A percentile compares a stretch with the other conserved stretches of the same genome.
Evolutionary conservation across 805 yeast genomes (phyloP).

Genomic region (Myxozyma neotropica): DNA sequence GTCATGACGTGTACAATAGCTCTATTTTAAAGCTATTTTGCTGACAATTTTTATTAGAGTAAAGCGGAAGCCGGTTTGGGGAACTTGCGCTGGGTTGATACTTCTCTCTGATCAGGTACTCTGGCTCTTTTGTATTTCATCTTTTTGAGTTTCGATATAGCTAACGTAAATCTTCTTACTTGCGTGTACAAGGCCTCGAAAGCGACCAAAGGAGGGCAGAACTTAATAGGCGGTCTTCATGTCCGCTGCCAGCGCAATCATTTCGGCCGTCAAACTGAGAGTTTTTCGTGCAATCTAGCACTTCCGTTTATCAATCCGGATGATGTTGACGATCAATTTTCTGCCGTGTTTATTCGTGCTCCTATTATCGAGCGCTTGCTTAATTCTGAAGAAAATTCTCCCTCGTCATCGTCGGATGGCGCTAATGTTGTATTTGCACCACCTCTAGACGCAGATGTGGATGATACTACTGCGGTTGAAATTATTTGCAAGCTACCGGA

Average conservation of each 20-base stretch:
- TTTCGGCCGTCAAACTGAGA: constrained; percentile 75
- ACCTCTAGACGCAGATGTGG: constrained; percentile 22
- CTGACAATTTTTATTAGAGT: constrained; percentile 9
- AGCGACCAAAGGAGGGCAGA: constrained; percentile 51
- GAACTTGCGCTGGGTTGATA: constrained; percentile 84
- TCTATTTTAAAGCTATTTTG: too few relatives aligned
- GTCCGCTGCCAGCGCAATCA: constrained; percentile 71
- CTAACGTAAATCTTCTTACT: neutral
- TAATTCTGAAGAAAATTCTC: neutral
- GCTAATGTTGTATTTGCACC: constrained; percentile 30
- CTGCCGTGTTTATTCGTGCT: constrained; percentile 68
- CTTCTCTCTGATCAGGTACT: constrained; percentile 54
- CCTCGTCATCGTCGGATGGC: neutral
- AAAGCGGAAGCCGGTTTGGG: constrained; percentile 66
- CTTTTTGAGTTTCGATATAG: too few relatives aligned
- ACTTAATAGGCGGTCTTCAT: constrained; percentile 64
- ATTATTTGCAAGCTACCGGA: constrained; percentile 36
- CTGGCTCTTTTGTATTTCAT: neutral
- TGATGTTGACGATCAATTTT: constrained; percentile 39
- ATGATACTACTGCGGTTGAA: constrained; percentile 32
- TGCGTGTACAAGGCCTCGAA: constrained; percentile 52
- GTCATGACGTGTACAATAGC: too few relatives aligned
- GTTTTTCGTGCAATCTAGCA: constrained; percentile 49
- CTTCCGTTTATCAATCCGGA: constrained; percentile 36
- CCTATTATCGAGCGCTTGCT: constrained; percentile 58